Evolutionary conservation across 192 early-diverging fungal genomes (phyloP).

Genomic region (Coemansia sp.): DNA sequence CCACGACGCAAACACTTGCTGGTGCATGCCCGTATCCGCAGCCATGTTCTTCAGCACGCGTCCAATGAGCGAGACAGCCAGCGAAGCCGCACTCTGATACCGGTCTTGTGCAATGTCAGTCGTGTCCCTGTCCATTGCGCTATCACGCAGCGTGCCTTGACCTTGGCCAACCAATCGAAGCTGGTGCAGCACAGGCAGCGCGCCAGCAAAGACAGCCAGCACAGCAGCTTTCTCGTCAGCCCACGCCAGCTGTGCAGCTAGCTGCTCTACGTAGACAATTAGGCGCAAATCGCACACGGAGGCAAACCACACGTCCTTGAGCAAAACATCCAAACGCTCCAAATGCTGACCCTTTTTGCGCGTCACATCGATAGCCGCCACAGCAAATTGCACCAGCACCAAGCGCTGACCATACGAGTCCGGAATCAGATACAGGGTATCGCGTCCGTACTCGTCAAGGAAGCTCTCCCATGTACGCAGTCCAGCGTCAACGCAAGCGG

Average conservation of each 20-base stretch:
- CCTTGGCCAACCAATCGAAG: constrained; percentile 10
- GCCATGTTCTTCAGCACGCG: constrained; percentile 23
- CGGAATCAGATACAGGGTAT: constrained; percentile 37
- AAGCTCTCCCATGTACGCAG: constrained; percentile 52
- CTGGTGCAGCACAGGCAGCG: constrained; percentile 12
- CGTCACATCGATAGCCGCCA: constrained; percentile 10
- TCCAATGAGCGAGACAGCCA: constrained; percentile 21
- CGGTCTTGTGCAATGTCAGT: not conserved
- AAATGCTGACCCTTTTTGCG: constrained; percentile 7
- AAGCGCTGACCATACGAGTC: constrained; percentile 25
- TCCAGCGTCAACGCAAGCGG: constrained; percentile 33
- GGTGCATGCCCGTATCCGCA: not conserved
- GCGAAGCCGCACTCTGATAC: constrained; percentile 6
- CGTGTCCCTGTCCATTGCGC: not conserved
- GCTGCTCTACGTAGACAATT: constrained; percentile 17
- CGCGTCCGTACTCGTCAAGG: constrained; percentile 47
- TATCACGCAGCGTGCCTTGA: constrained; percentile 3
- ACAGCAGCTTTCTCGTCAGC: constrained; percentile 6
- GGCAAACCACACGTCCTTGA: constrained; percentile 47
- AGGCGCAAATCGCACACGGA: constrained; percentile 32
- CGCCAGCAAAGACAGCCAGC: constrained; percentile 19
- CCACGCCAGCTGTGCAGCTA: constrained; percentile 39
- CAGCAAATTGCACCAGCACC: constrained; percentile 34
- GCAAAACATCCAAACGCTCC: constrained; percentile 13
- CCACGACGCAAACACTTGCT: constrained; percentile 32